Conservation (phyloP, 441 rosid species). For the Euphorbia corollata region DNA sequence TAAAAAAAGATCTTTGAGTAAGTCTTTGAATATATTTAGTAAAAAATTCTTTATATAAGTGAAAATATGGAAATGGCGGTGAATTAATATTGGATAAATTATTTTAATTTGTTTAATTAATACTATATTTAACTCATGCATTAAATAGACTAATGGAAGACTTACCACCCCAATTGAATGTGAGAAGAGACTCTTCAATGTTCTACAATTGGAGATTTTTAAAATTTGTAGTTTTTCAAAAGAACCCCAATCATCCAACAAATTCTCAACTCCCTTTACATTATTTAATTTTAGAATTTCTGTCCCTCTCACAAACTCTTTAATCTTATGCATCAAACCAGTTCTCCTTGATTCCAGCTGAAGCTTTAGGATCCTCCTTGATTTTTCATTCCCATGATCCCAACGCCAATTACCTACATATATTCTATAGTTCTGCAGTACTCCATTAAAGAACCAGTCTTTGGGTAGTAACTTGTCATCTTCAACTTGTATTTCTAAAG, state of each 20-base stretch:
- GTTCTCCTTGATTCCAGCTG: background rate
- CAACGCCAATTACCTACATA: constrained; percentile 5
- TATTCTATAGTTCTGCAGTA: constrained; percentile 11
- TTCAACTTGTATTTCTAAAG: constrained; percentile 7
- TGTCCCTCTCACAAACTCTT: background rate
- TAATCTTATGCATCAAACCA: background rate
- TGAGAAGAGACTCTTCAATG: constrained; percentile 8
- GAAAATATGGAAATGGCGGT: no score
- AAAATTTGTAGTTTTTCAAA: constrained; percentile 12
- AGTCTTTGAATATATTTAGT: no score
- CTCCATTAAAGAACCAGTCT: background rate
- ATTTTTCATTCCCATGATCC: background rate
- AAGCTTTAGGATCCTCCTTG: constrained; percentile 11
- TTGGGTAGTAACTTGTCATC: background rate
- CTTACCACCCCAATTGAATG: no score
- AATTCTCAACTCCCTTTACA: background rate
- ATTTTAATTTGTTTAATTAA: no score
- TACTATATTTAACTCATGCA: no score
- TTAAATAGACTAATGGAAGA: no score
- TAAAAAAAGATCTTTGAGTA: no score
- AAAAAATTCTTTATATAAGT: no score
- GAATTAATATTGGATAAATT: no score
- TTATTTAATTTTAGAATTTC: background rate
- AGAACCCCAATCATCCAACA: constrained; percentile 5
- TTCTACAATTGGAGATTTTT: background rate